These are phyloP conservation scores for Trichoderma cornu-damae DNA, from an alignment of 2,329 filamentous ascomycete genomes.

Conservation along the genomic window DNA sequence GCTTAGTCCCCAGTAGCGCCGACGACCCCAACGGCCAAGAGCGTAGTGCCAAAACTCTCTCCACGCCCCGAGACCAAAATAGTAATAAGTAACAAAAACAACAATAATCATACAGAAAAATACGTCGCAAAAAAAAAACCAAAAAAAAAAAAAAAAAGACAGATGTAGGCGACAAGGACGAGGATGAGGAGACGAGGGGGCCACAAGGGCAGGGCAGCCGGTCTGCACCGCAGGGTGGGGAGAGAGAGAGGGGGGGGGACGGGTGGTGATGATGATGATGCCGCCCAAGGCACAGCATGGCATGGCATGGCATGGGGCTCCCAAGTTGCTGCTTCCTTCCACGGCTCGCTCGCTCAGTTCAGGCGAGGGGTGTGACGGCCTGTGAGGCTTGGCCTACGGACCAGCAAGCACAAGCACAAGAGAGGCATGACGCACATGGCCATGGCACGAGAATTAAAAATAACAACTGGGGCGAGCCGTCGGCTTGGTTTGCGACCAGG, in stretches of 20 bases:
- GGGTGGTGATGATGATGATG: constrained; percentile 8
- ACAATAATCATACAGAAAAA: too few species aligned
- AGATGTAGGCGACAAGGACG: background rate
- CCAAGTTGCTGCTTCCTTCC: too few species aligned
- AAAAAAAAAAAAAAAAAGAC: too few species aligned
- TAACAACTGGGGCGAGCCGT: constrained; percentile 21
- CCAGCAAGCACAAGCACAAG: background rate
- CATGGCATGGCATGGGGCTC: background rate
- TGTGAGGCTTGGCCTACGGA: constrained; percentile 13
- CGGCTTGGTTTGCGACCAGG: constrained; percentile 16
- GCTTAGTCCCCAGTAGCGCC: too few species aligned
- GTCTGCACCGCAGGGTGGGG: constrained; percentile 4
- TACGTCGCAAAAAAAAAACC: too few species aligned
- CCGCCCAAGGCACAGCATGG: background rate
- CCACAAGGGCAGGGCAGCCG: background rate
- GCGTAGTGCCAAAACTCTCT: too few species aligned
- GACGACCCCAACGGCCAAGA: too few species aligned
- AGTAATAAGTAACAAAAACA: too few species aligned
- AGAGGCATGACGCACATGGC: constrained; percentile 21
- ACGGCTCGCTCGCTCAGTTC: too few species aligned
- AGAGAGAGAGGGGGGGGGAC: background rate
- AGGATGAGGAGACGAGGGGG: background rate
- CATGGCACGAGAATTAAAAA: constrained; percentile 20
- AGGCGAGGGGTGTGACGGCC: constrained; percentile 14
- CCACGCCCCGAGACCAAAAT: too few species aligned